Conservation (phyloP, 345 rosid species). For the Draba incana region DNA sequence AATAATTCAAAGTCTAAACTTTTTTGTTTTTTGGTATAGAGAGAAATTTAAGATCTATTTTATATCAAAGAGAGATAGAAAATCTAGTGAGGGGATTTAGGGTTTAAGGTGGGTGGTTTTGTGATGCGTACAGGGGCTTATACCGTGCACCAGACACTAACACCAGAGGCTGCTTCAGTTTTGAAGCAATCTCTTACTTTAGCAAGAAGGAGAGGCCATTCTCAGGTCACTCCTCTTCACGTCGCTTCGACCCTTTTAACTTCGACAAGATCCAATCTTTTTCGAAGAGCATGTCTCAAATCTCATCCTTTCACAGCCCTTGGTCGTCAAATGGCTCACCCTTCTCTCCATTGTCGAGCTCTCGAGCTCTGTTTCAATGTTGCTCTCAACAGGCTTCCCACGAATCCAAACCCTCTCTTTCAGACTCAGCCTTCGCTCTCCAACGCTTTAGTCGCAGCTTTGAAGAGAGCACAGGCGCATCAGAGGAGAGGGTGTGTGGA, state of each 20-base stretch:
- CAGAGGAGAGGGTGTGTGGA: conserved; percentile 75
- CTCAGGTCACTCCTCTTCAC: conserved; percentile 92
- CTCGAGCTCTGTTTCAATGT: conserved; percentile 86
- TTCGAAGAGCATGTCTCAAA: conserved; percentile 71
- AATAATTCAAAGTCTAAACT: conserved; percentile 24
- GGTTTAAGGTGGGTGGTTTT: conserved; percentile 56
- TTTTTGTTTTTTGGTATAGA: conserved; percentile 12
- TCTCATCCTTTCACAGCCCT: conserved; percentile 51
- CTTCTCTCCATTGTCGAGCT: conserved; percentile 67
- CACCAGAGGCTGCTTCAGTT: conserved; percentile 94
- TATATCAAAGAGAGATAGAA: conserved; percentile 9
- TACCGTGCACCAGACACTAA: conserved; percentile 96
- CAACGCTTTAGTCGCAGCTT: conserved; percentile 71
- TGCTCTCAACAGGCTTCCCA: conserved; percentile 72
- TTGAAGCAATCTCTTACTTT: conserved; percentile 90
- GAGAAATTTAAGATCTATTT: conserved; percentile 21
- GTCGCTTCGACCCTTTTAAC: conserved; percentile 69
- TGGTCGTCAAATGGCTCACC: conserved; percentile 50
- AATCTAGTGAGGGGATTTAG: conserved; percentile 17
- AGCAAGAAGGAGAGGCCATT: conserved; percentile 92
- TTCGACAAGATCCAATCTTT: conserved; percentile 52
- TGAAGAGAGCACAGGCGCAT: conserved; percentile 82
- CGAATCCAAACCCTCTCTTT: conserved; percentile 53
- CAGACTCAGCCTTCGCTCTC: conserved; percentile 62
- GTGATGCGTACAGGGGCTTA: conserved; percentile 96